Evolutionary conservation across 2,329 filamentous ascomycete genomes (phyloP), one percentile per base, ranked within the genome.

Genomic region (Furcasterigmium sp.): DNA sequence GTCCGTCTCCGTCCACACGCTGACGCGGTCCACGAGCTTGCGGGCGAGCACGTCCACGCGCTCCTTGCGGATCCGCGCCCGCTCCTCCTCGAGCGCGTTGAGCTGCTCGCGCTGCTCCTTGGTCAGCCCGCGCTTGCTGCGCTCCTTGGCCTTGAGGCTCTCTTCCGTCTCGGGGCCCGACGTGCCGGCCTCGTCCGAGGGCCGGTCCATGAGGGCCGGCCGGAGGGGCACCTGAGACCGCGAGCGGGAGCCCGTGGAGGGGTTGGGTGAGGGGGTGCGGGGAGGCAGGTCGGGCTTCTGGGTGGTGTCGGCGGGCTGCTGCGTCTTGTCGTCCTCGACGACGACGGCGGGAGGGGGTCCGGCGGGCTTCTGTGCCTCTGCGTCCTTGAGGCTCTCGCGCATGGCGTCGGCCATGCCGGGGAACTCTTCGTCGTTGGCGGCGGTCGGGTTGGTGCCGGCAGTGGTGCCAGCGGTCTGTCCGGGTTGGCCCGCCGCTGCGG

Each of bases 1-100:
- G 68, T 97, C 93, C 4, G 91, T 96, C 72, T 98, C 93, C 6
- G 93, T 96, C 91, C 91, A 97, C 34, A 97, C 82, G 51, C 85
- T 91, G 58, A 97, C 80, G 46, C 91, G 85, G 63, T 96, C 89
- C 47, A 93, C 70, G 19, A 98, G 78, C 69, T 97, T 97, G 62
- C 82, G 82, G 11, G 82, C 75, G 14, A 98, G 77, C 7, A 81
- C 93, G 47, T 89, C 82, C 20, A 98, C 87, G 48, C 93, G 87
- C 65, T 98, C 90, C 60, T 96, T 82, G 35, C 93, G 86, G 49
- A 94, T 82, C 53, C 77, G 80, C 47, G 84, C 82, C 18, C 93
- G 84, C 71, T 98, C 91, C 52, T 81, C 76, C 61, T 98, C 93
- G 57, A 90, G 91, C 3, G 88, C 91, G 4, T 84, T 83, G 25